Conservation (phyloP, 345 rosid species). For the Schrenkiella parvula region DNA sequence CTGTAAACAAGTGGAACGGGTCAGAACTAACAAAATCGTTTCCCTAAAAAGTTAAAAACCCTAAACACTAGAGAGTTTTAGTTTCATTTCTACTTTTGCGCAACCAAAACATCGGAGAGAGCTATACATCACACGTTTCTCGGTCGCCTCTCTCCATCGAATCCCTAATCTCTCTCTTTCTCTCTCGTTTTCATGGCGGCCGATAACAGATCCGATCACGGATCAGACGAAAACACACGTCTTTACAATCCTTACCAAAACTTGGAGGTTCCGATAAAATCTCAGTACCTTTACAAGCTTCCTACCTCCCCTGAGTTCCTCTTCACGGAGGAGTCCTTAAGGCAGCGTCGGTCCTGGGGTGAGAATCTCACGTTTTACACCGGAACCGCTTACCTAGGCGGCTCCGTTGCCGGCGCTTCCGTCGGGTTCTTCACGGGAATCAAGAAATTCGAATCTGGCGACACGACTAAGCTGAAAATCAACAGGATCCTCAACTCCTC, state of each 20-base stretch:
- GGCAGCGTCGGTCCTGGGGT: conserved; percentile 96
- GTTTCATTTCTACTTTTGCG: conserved; percentile 6
- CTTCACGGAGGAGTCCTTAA: conserved; percentile 78
- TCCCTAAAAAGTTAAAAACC: conserved; percentile 5
- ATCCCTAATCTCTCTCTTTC: neutral
- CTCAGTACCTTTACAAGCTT: conserved; percentile 59
- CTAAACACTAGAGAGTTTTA: neutral
- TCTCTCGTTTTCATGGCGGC: conserved; percentile 39
- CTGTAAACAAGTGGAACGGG: conserved; percentile 13
- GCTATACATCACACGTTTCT: conserved; percentile 2
- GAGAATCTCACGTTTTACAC: conserved; percentile 95
- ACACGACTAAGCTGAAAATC: conserved; percentile 75
- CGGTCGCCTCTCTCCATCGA: conserved; percentile 22
- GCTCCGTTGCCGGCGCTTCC: conserved; percentile 58
- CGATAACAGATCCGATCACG: conserved; percentile 39
- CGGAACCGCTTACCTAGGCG: conserved; percentile 72
- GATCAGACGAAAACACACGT: conserved; percentile 43
- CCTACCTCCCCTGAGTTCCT: conserved; percentile 93
- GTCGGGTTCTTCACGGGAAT: conserved; percentile 50
- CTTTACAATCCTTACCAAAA: conserved; percentile 87
- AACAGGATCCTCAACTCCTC: conserved; percentile 74
- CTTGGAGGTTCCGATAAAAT: conserved; percentile 46
- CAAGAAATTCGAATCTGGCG: conserved; percentile 66
- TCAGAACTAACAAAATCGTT: neutral
- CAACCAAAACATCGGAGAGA: conserved; percentile 27